Base-by-base conservation (phyloP, 371 early-diverging fungal species). In the Apophysomyces ossiformis region DNA sequence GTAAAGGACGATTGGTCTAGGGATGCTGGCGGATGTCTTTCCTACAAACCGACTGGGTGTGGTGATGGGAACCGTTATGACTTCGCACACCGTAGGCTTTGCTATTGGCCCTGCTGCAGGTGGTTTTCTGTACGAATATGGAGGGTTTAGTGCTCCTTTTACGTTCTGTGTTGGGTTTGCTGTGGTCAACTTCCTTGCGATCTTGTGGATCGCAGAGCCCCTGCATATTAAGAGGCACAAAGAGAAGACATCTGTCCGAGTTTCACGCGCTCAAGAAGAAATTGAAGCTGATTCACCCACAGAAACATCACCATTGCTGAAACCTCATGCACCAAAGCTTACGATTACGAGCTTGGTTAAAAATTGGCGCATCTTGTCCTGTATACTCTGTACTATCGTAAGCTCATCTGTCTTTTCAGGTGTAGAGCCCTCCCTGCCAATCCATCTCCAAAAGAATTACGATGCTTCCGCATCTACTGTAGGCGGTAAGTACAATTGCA, bases 91-190 rank as follows among this genome's bases (percentile, higher is more conserved):
- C 3, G 70, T 93, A 85, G 96, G 82, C 16, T 87, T 87, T 68
- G 82, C 90, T 37, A 70, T 84, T 47, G 96, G 96, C 2, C 96
- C 96, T 0, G 82, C 90, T 21, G 63, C 92, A 15, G 95, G 95
- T 18, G 95, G 93, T 5, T 75, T 83, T 46, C 73, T 95, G 1
- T 93, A 83, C 68, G 84, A 87, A 39, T 88, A 85, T 43, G 81
- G 85, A 57, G 92, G 93, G 21, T 82, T 85, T 38, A 69, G 74
- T 13, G 89, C 90, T 1, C 93, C 95, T 18, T 93, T 93, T 60
- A 72, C 85, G 15, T 89, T 95, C 61, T 90, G 92, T 57, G 88
- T 87, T 12, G 85, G 66, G 0, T 80, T 95, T 46, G 87, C 92
- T 0, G 68, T 77, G 0, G 45, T 93, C 15, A 92, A 93, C 63